Evolutionary conservation across 495 filamentous ascomycete species (phyloP), one percentile per base, ranked within the genome.

Genomic region (Clohesyomyces aquaticus): DNA sequence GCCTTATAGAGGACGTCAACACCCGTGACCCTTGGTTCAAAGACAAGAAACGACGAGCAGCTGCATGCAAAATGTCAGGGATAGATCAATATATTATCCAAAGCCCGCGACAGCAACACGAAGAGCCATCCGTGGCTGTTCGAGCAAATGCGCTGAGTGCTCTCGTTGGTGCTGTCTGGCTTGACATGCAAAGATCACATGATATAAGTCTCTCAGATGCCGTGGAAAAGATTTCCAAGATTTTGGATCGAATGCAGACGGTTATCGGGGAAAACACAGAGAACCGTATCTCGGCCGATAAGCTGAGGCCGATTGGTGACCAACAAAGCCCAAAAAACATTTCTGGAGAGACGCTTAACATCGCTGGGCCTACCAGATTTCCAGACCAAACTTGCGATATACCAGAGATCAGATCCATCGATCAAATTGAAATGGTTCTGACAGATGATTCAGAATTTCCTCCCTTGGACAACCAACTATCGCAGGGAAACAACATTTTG

Each of bases 51-150:
- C 4, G n/a, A 27, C 50, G 50, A 1, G 50, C 50, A 1, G 18
- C 28, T 18, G 25, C 21, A 53, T 53, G 50, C 26, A 29, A 29
- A 53, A 53, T 12, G 14, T 53, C 35, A 53, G 25, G 50, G 50
- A 29, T 48, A 48, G 45, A 53, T n/a, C 50, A 18, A 9, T 53
- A 29, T 53, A 18, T 53, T 53, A 29, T 53, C 25, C 50, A 53
- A 53, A 53, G 50, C 50, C 2, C 19, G 12, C 50, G 50, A 29
- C 50, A 53, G n/a, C 25, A 53, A 29, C 50, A 53, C n/a, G 25
- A 29, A 18, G 1, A 29, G 6, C 50, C 50, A 2, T 53, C 50
- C 23, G 14, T 27, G 50, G 21, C 50, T 11, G 28, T 53, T 8
- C 50, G 28, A 3, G 23, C 50, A 29, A 9, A 53, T 27, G 25